Base-by-base conservation (phyloP, 2,329 filamentous ascomycete genomes). In the Monosporascus sp. region DNA sequence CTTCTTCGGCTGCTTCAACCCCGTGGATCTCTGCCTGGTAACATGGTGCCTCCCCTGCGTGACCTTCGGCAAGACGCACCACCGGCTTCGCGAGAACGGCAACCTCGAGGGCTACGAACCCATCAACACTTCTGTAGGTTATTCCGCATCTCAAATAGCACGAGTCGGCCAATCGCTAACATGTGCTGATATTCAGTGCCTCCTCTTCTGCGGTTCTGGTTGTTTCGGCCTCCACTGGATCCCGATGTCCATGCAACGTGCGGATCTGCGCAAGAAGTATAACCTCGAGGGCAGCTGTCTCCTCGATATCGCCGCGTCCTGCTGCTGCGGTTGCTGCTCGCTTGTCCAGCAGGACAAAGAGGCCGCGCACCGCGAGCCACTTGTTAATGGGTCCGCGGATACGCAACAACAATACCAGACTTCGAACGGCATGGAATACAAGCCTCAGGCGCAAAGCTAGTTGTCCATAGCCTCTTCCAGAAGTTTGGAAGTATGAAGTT, bases 311-410 rank as follows among this genome's bases (percentile, higher is more conserved):
- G 69, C 67, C 37, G 63, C 66, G 3, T 67, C 75, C 2, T 77
- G 69, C 68, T 78, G 75, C 68, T 78, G 75, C 58, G 68, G 65
- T 22, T 69, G 71, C 65, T 79, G 76, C 64, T 65, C 68, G 46
- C 62, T 78, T 24, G 67, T 74, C 50, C 76, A 78, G 72, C 63
- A 70, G 55, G 75, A 78, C 40, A 78, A 78, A 72, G 76, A 79
- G 66, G 68, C 69, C 2, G 67, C 65, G 49, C 60, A 70, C 54
- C 72, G 69, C 15, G 72, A 72, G 59, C 20, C 41, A 15, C 22
- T 44, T 1, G n/a, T 26, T 20, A 11, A 18, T 20, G n/a, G 0
- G 14, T 8, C 18, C 11, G 20, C 1, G 41, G 41, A 44, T 44
- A 7, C 41, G 22, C 41, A 44, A 20, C 41, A 26, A 20, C 20